Evolutionary conservation across 2,329 filamentous ascomycete species (phyloP).

Genomic region (Bretziella fagacearum): DNA sequence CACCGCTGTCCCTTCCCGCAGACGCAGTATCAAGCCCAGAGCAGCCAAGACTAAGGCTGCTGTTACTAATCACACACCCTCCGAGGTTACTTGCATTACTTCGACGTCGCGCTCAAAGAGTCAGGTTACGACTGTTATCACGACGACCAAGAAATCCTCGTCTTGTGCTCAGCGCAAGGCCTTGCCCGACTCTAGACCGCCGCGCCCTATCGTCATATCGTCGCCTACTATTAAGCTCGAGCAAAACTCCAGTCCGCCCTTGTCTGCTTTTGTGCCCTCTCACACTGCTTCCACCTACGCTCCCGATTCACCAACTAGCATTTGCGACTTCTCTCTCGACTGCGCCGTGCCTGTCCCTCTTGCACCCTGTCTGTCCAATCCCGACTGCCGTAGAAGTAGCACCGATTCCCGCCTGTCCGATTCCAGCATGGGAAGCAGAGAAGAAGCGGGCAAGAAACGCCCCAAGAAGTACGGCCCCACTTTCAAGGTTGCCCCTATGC

Average conservation of each 20-base stretch:
- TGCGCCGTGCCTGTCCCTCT: background rate
- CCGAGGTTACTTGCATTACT: constrained; percentile 2
- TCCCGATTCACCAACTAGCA: constrained; percentile 12
- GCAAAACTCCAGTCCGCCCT: constrained; percentile 1
- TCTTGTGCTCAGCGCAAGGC: constrained; percentile 4
- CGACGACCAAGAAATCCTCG: constrained; percentile 12
- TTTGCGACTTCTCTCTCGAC: constrained; percentile 9
- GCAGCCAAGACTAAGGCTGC: constrained; percentile 12
- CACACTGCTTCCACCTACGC: background rate
- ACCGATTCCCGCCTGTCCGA: background rate
- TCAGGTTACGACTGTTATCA: constrained; percentile 8
- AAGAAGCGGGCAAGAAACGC: constrained; percentile 10
- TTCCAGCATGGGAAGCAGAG: constrained; percentile 11
- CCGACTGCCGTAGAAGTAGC: background rate
- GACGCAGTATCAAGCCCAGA: constrained; percentile 11
- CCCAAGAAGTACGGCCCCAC: constrained; percentile 14
- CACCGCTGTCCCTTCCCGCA: background rate
- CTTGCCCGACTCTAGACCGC: constrained; percentile 1
- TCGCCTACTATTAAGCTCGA: background rate
- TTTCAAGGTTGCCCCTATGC: constrained; percentile 14
- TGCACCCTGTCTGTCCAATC: background rate
- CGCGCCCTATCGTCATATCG: constrained; percentile 8
- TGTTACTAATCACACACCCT: constrained; percentile 9
- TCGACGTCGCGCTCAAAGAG: too few species aligned
- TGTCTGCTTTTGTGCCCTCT: constrained; percentile 1